phyloP scores from a whole-genome alignment of 2,329 filamentous ascomycete genomes.

The Bertia moriformis region DNA sequence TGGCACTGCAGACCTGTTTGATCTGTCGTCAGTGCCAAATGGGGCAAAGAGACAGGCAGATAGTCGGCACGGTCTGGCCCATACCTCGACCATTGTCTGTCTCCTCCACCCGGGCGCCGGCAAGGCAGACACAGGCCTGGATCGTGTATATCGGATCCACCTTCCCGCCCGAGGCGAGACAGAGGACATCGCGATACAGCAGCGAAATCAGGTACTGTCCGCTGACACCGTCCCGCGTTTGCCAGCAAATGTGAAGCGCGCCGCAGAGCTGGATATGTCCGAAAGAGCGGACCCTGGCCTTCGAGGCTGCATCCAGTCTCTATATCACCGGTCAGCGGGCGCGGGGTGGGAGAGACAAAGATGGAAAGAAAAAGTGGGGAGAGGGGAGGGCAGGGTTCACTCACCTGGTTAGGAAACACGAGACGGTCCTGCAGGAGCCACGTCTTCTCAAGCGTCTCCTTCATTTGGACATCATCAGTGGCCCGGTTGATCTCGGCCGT shows the following conservation, averaged over 20 bases:
- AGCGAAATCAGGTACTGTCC: constrained; percentile 76
- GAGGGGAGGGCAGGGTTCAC: constrained; percentile 7
- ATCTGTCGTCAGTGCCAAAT: constrained; percentile 6
- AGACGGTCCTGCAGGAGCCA: constrained; percentile 75
- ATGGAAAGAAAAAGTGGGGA: constrained; percentile 2
- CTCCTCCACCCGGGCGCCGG: constrained; percentile 52
- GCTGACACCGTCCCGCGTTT: constrained; percentile 49
- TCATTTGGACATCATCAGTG: constrained; percentile 61
- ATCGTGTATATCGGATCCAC: constrained; percentile 57
- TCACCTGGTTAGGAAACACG: constrained; percentile 57
- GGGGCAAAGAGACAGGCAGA: constrained; percentile 12
- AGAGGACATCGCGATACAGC: constrained; percentile 67
- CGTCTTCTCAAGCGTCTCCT: constrained; percentile 62
- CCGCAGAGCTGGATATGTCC: constrained; percentile 74
- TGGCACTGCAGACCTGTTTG: constrained; percentile 70
- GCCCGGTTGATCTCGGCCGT: constrained; percentile 71
- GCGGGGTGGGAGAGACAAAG: constrained; percentile 1
- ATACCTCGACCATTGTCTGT: constrained; percentile 62
- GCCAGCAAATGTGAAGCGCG: constrained; percentile 70
- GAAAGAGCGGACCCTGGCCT: constrained; percentile 60
- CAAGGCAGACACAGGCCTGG: constrained; percentile 58
- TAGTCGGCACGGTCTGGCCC: no score
- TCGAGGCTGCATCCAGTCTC: constrained; percentile 35
- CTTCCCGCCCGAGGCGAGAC: constrained; percentile 56
- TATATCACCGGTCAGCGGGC: constrained; percentile 11